phyloP scores from a whole-genome alignment of 148 eudicot genomes.

The Chenopodium quinoa region DNA sequence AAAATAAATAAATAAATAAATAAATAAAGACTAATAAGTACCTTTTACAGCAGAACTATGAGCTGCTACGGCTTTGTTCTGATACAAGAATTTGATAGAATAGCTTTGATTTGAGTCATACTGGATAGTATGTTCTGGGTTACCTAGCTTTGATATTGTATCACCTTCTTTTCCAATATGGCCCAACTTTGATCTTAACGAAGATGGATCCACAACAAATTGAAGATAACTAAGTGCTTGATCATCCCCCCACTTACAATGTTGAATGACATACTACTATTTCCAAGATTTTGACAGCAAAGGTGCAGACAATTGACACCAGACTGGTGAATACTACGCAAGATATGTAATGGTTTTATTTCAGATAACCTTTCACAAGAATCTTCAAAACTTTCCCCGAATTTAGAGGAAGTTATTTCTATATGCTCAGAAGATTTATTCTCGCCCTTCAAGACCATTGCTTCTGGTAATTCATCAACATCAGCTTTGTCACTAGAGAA shows the following conservation, averaged over 20 bases:
- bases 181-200: slow-evolving; percentile 22
- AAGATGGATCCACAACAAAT: slow-evolving; percentile 44
- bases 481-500: slow-evolving; percentile 15
- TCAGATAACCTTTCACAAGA: slow-evolving; percentile 31
- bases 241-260: slow-evolving; percentile 89
- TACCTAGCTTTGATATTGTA: slow-evolving; percentile 13
- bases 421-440: slow-evolving; percentile 14
- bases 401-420: slow-evolving; percentile 27
- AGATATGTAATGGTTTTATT: slow-evolving; percentile 50
- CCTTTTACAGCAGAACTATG: slow-evolving; percentile 97
- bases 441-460: slow-evolving; percentile 16
- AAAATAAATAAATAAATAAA: too few relatives aligned
- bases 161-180: slow-evolving; percentile 22
- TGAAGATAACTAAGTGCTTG: slow-evolving; percentile 66
- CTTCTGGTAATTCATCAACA: slow-evolving; percentile 28
- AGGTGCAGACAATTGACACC: slow-evolving; percentile 89
- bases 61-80: slow-evolving; percentile 62
- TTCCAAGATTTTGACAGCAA: slow-evolving; percentile 29
- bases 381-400: slow-evolving; percentile 33
- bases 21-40: slow-evolving; percentile 10
- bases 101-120: slow-evolving; percentile 36
- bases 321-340: slow-evolving; percentile 78
- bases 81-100: slow-evolving; percentile 40
- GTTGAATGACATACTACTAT: slow-evolving; percentile 33
- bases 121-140: slow-evolving; percentile 10